Percentiles rank a stretch among this genome's conserved stretches.
Evolutionary conservation across 1,284 basidiomycete genomes (phyloP).

Genomic region (Cutaneotrichosporon daszewskae): DNA sequence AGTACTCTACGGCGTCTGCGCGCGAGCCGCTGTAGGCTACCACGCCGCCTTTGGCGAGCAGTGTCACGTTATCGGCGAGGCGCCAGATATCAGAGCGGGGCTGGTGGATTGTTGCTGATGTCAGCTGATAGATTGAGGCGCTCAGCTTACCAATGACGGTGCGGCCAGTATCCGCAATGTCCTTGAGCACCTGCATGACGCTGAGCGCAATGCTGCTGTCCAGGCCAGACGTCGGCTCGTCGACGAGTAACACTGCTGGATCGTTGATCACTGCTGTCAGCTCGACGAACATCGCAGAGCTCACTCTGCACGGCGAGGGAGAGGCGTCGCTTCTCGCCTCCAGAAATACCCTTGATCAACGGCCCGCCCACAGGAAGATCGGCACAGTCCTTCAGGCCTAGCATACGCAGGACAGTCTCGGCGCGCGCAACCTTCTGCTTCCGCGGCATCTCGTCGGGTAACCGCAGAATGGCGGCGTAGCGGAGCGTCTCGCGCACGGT

Average conservation of each 20-base stretch:
- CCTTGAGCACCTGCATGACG: constrained; percentile 48
- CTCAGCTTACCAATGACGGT: constrained; percentile 50
- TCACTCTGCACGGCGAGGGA: constrained; percentile 52
- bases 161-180: constrained; percentile 52
- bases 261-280: constrained; percentile 46
- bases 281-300: not conserved
- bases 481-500: constrained; percentile 50
- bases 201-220: constrained; percentile 53
- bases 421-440: constrained; percentile 50
- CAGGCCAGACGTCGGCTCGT: constrained; percentile 51
- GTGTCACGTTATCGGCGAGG: constrained; percentile 51
- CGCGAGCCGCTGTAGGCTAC: constrained; percentile 41
- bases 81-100: constrained; percentile 53
- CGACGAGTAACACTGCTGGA: constrained; percentile 51
- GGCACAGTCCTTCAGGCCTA: constrained; percentile 54
- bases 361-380: constrained; percentile 54
- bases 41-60: constrained; percentile 53
- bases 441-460: constrained; percentile 48
- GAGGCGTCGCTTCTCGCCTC: constrained; percentile 55
- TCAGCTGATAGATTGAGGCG: not conserved
- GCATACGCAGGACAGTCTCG: constrained; percentile 52
- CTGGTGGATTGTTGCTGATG: constrained; percentile 53
- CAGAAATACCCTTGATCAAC: constrained; percentile 52
- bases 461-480: constrained; percentile 53
- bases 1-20: constrained; percentile 36